A percentile compares a stretch with the other conserved stretches of the same genome.
Evolutionary conservation across 805 yeast species (phyloP).

Genomic region (Kazachstania taianensis): DNA sequence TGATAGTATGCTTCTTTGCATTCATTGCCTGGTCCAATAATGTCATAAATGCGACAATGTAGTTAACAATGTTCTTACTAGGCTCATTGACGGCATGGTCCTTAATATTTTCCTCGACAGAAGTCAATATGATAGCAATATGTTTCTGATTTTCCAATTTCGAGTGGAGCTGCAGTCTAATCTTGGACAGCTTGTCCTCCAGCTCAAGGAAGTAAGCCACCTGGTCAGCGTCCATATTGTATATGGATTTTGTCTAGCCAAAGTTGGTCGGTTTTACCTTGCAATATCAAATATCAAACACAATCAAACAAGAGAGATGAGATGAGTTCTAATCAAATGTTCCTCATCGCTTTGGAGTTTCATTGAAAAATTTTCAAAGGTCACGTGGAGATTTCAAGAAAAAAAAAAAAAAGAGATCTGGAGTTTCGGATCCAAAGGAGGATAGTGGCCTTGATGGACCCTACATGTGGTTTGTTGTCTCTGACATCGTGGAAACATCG

Average conservation of each 20-base stretch:
- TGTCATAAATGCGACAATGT: slow-evolving; percentile 75
- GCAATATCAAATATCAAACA: too few relatives aligned
- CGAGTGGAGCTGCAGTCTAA: slow-evolving; percentile 65
- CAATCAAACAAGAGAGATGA: too few relatives aligned
- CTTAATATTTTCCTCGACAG: slow-evolving; percentile 80
- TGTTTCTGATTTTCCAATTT: slow-evolving; percentile 81
- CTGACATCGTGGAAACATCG: too few relatives aligned
- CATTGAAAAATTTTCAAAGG: background rate
- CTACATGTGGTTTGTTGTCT: too few relatives aligned
- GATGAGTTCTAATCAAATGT: slow-evolving; percentile 13
- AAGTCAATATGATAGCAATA: slow-evolving; percentile 70
- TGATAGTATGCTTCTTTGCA: slow-evolving; percentile 37
- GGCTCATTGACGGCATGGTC: slow-evolving; percentile 41
- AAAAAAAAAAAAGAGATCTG: background rate
- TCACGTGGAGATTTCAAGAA: background rate
- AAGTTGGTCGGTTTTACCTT: too few relatives aligned
- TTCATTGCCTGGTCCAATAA: slow-evolving; percentile 64
- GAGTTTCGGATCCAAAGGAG: too few relatives aligned
- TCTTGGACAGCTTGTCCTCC: slow-evolving; percentile 53
- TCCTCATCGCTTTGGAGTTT: too few relatives aligned
- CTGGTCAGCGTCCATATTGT: slow-evolving; percentile 24
- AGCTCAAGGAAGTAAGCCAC: slow-evolving; percentile 36
- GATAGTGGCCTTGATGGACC: too few relatives aligned
- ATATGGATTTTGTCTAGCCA: too few relatives aligned
- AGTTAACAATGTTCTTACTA: slow-evolving; percentile 61